phyloP scores from a whole-genome alignment of 768 basidiomycete genomes.

The Lepiota venenata region DNA sequence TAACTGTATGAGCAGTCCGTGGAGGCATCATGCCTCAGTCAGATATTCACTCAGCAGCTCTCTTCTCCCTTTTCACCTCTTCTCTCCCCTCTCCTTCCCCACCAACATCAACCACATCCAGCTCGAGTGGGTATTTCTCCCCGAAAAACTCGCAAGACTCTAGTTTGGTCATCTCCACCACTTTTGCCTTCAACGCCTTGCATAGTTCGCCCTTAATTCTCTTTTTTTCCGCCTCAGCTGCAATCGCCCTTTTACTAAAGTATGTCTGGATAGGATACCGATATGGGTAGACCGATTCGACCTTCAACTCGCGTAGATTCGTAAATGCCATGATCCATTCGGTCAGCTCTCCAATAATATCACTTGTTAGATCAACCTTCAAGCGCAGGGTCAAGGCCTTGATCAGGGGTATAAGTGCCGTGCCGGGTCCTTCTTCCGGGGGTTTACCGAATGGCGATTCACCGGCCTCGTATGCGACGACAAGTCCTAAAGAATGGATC shows the following conservation, averaged over 20 bases:
- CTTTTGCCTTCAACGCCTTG: neutral
- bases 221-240: conserved; percentile 5
- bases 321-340: conserved; percentile 10
- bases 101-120: neutral
- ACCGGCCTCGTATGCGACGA: conserved; percentile 5
- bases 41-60: neutral
- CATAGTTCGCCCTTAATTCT: neutral
- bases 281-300: conserved; percentile 9
- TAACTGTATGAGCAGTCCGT: neutral
- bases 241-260: conserved; percentile 1
- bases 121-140: neutral
- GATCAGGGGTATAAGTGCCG: neutral
- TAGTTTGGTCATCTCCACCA: conserved; percentile 3
- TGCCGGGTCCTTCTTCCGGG: neutral
- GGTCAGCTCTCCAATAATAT: conserved; percentile 2
- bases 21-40: neutral
- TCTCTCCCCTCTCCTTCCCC: neutral
- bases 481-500: neutral
- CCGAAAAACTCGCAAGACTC: conserved; percentile 8
- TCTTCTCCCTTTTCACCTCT: neutral
- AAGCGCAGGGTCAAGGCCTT: conserved; percentile 4
- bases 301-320: conserved; percentile 2
- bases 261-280: conserved; percentile 5
- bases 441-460: conserved; percentile 8
- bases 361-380: conserved; percentile 1